Conservation (phyloP, 371 early-diverging fungal genomes). For the Chytridium lagenaria region DNA sequence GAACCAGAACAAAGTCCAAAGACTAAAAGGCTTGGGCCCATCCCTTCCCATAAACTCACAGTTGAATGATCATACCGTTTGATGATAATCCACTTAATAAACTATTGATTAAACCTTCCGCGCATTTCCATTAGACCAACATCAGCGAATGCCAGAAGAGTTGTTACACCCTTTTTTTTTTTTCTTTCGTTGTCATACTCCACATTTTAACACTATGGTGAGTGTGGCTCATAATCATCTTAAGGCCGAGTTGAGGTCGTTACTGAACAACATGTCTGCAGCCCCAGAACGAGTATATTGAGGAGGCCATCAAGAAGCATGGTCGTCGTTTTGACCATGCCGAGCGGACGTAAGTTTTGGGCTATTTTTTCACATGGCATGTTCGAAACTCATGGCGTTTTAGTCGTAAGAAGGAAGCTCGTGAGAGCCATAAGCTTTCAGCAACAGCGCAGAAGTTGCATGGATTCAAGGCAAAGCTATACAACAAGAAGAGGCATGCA, state of each 20-base stretch:
- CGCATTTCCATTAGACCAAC: too few relatives aligned
- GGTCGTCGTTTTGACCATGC: conserved; percentile 97
- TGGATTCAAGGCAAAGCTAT: conserved; percentile 98
- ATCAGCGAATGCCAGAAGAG: too few relatives aligned
- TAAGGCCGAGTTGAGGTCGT: too few relatives aligned
- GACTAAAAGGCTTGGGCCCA: too few relatives aligned
- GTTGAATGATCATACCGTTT: too few relatives aligned
- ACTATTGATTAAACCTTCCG: too few relatives aligned
- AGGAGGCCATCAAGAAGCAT: conserved; percentile 97
- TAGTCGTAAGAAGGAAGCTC: conserved; percentile 97
- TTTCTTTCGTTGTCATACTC: background rate
- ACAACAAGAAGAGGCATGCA: conserved; percentile 98
- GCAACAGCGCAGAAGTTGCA: conserved; percentile 96
- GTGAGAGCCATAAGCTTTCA: conserved; percentile 90
- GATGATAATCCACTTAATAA: too few relatives aligned
- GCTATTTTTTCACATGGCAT: background rate
- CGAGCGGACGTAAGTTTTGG: conserved; percentile 83
- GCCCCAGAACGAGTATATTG: conserved; percentile 99
- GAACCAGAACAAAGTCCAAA: too few relatives aligned
- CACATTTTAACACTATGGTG: background rate
- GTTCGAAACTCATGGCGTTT: background rate
- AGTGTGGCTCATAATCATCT: background rate
- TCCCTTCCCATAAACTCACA: too few relatives aligned
- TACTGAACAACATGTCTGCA: too few relatives aligned
- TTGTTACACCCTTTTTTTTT: background rate